phyloP scores from a whole-genome alignment of 2,329 filamentous ascomycete genomes.

The Chrysosphaeria jannelii region DNA sequence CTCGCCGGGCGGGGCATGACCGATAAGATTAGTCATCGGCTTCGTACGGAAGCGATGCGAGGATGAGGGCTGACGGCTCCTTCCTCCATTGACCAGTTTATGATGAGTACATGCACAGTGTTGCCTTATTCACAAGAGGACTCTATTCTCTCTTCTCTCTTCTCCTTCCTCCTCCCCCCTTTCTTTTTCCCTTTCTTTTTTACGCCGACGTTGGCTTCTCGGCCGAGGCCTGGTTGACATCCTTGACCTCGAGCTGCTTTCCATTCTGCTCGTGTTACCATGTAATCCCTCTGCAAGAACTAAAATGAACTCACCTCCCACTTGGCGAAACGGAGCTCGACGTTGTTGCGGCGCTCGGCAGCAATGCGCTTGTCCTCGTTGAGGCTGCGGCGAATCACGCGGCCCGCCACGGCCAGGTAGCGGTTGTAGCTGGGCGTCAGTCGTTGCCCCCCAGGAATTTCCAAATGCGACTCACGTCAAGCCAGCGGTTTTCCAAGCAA shows the following conservation, averaged over 20 bases:
- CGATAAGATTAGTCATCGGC: too few species aligned
- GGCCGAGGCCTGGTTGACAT: constrained; percentile 27
- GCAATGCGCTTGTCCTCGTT: constrained; percentile 76
- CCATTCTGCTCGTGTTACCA: constrained; percentile 70
- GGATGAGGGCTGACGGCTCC: too few species aligned
- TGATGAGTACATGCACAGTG: too few species aligned
- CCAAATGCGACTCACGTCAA: constrained; percentile 40
- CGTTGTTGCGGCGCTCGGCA: constrained; percentile 72
- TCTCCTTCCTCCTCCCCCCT: too few species aligned
- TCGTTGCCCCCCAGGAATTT: neutral
- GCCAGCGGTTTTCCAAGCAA: constrained; percentile 95
- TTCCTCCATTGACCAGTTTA: too few species aligned
- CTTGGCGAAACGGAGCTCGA: constrained; percentile 72
- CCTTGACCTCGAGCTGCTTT: constrained; percentile 73
- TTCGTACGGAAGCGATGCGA: too few species aligned
- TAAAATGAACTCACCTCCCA: constrained; percentile 44
- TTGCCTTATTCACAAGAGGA: too few species aligned
- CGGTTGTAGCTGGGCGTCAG: constrained; percentile 65
- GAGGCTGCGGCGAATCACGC: constrained; percentile 81
- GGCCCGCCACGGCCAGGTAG: constrained; percentile 85
- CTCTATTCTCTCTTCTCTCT: too few species aligned
- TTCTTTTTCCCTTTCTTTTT: too few species aligned
- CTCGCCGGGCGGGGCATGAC: too few species aligned
- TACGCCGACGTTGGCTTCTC: constrained; percentile 6
- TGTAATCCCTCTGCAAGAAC: too few species aligned